Percentiles rank a stretch among this genome's conserved stretches.
These are phyloP conservation scores for Hemileccinum rubropunctum DNA, from an alignment of 768 basidiomycete species.

Conservation along the genomic window DNA sequence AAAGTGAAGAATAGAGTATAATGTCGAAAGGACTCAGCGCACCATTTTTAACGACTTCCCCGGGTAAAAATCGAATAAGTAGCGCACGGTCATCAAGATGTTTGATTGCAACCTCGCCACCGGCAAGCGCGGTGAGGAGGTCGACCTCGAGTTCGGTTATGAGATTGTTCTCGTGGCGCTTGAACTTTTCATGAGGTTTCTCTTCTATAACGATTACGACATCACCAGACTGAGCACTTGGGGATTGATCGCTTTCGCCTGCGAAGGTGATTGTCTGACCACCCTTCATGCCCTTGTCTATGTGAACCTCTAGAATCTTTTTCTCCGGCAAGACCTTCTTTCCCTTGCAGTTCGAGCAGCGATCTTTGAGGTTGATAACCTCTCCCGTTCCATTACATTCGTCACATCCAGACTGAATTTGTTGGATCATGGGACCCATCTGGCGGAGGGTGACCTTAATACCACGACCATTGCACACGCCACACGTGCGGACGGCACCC, in stretches of 20 bases:
- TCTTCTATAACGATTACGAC: constrained; percentile 94
- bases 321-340: constrained; percentile 94
- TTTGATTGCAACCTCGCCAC: constrained; percentile 85
- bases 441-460: constrained; percentile 89
- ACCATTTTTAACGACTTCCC: constrained; percentile 95
- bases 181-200: constrained; percentile 86
- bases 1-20: not conserved
- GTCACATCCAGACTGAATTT: constrained; percentile 92
- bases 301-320: constrained; percentile 95
- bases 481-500: constrained; percentile 83
- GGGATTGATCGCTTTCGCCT: constrained; percentile 92
- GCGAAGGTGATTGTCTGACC: constrained; percentile 86
- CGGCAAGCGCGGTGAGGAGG: constrained; percentile 88
- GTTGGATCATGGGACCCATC: constrained; percentile 99
- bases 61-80: constrained; percentile 78
- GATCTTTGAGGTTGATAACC: constrained; percentile 89
- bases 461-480: constrained; percentile 82
- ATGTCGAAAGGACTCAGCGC: constrained; percentile 27
- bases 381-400: constrained; percentile 95
- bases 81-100: constrained; percentile 93
- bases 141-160: constrained; percentile 87
- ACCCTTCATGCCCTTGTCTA: constrained; percentile 97
- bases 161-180: constrained; percentile 85
- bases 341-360: constrained; percentile 89
- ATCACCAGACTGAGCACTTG: constrained; percentile 86